Conservation (phyloP, 1,139 yeast genomes). For the Hanseniaspora gamundiae region DNA sequence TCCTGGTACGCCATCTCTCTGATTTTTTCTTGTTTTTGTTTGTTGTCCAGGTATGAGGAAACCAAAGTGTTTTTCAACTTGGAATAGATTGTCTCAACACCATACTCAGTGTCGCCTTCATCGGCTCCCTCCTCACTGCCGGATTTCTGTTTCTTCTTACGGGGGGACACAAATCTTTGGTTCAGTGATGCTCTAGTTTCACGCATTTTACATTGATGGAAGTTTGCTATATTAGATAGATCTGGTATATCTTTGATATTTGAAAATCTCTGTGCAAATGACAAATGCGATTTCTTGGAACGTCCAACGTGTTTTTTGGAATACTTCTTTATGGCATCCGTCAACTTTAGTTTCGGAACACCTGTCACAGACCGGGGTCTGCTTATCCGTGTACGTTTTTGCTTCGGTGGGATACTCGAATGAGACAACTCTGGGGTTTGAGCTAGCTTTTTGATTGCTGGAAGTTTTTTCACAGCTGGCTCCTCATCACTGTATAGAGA, state of each 20-base stretch:
- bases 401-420: not conserved
- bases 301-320: slow-evolving; percentile 23
- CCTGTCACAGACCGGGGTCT: not conserved
- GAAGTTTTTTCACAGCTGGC: not conserved
- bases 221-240: slow-evolving; percentile 18
- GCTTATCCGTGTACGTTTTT: not conserved
- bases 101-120: not conserved
- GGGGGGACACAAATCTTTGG: slow-evolving; percentile 18
- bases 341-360: not conserved
- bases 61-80: slow-evolving; percentile 23
- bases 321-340: slow-evolving; percentile 14
- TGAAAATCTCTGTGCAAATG: slow-evolving; percentile 23
- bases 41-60: slow-evolving; percentile 16
- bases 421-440: too few species aligned
- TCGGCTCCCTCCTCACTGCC: not conserved
- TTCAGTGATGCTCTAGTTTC: slow-evolving; percentile 18
- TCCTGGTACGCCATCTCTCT: slow-evolving; percentile 15
- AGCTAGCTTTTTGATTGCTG: not conserved
- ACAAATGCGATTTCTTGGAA: slow-evolving; percentile 25
- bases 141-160: slow-evolving; percentile 15
- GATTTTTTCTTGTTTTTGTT: slow-evolving; percentile 19
- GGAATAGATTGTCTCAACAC: slow-evolving; percentile 22
- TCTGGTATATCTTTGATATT: slow-evolving; percentile 23
- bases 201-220: slow-evolving; percentile 17
- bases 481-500: not conserved